Base-by-base conservation (phyloP, 495 filamentous ascomycete genomes). In the Trichoderma virens region DNA sequence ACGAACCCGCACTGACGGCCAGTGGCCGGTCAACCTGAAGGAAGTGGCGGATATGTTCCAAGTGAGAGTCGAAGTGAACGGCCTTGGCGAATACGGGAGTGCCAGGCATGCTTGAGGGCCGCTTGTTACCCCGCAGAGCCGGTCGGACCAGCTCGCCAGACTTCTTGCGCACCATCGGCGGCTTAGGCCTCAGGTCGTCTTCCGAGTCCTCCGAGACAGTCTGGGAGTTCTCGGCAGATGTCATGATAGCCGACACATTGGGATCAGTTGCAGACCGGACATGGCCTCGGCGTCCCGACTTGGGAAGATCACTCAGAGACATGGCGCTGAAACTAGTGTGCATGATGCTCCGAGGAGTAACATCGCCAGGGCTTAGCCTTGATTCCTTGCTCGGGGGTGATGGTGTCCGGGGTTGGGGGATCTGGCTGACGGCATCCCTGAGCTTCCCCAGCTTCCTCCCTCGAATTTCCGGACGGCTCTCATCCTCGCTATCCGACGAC, bases 131-230 rank as follows among this genome's bases (percentile, higher is more conserved):
- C 60, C 93, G 88, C 45, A 98, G 81, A 1, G 94, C 96, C 5
- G 94, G 96, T 67, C 93, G 87, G 61, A 98, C 94, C 61, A 98
- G 83, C 74, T 98, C 94, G 28, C 94, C 94, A 43, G 94, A 98
- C 82, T 98, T 98, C 81, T 98, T 98, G 64, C 94, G 86, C 62
- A 98, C 86, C 87, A 98, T 91, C 25, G 86, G 86, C 25, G 92
- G 92, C 75, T 90, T 93, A 45, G 74, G 76, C 66, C 67, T 79
- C 62, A 87, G 84, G 30, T 87, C 87, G 54, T 88, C 87, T 45
- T 82, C 80, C 0, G 79, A 76, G 39, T 88, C 84, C 27, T 88
- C 86, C 0, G 88, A 90, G 45, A 74, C 79, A 9, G 79, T 83
- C 32, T 30, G 35, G 3, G 83, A 78, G 35, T 80, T 83, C 64